Percentiles rank a stretch among this genome's conserved stretches.
Evolutionary conservation across 495 filamentous ascomycete genomes (phyloP).

Genomic region (Talaromyces trachyspermus): DNA sequence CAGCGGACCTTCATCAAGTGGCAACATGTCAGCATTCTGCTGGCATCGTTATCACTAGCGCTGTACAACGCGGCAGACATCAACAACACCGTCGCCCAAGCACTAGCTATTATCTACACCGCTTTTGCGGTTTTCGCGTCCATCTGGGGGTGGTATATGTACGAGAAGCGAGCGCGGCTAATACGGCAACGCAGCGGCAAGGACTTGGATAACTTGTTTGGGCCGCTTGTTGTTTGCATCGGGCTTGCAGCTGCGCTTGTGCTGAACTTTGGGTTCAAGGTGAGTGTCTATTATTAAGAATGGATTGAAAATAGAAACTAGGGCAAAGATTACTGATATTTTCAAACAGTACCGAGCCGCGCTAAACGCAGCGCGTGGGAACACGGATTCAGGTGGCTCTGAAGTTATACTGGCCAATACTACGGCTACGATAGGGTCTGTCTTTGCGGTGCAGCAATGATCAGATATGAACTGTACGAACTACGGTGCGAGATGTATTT

Average conservation of each 20-base stretch:
- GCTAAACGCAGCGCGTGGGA: too few species aligned
- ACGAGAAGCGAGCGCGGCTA: constrained; percentile 64
- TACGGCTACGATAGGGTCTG: too few species aligned
- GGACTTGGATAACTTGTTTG: constrained; percentile 83
- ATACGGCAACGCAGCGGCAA: constrained; percentile 78
- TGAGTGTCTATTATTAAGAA: constrained; percentile 17
- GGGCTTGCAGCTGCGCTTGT: constrained; percentile 72
- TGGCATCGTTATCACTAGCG: constrained; percentile 73
- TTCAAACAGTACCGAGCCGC: background rate
- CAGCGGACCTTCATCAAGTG: constrained; percentile 97
- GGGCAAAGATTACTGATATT: too few species aligned
- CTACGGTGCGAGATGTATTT: too few species aligned
- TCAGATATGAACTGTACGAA: too few species aligned
- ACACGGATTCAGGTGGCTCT: too few species aligned
- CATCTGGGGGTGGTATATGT: constrained; percentile 80
- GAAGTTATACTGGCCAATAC: too few species aligned
- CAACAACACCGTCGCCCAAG: constrained; percentile 61
- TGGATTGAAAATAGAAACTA: too few species aligned
- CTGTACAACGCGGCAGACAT: constrained; percentile 81
- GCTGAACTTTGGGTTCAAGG: constrained; percentile 84
- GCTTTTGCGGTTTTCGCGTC: constrained; percentile 74
- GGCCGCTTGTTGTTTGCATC: constrained; percentile 75
- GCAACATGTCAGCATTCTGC: constrained; percentile 84
- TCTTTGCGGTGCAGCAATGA: too few species aligned
- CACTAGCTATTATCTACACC: constrained; percentile 74